phyloP scores from a whole-genome alignment of 371 early-diverging fungal species.

The Mucor piriformis region DNA sequence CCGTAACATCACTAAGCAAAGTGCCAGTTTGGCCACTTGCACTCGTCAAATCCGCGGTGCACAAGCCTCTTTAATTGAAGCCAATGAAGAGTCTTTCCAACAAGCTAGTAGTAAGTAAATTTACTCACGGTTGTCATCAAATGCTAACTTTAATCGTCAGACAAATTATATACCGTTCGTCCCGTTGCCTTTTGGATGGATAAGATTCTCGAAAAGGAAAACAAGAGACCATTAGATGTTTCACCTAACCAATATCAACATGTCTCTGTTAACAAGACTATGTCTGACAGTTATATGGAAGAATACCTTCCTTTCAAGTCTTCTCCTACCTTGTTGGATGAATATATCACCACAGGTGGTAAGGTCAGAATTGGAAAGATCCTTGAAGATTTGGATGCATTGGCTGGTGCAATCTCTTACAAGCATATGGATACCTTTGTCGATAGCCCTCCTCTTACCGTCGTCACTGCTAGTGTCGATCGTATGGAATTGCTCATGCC shows the following conservation, averaged over 20 bases:
- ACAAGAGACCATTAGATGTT: constrained; percentile 11
- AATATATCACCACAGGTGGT: constrained; percentile 79
- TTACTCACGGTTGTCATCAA: not conserved
- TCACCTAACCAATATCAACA: constrained; percentile 5
- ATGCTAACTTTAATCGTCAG: constrained; percentile 11
- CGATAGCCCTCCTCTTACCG: constrained; percentile 58
- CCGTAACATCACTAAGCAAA: not conserved
- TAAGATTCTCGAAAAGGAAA: constrained; percentile 25
- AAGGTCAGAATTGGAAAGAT: constrained; percentile 64
- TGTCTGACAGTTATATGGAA: constrained; percentile 76
- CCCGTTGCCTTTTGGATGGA: constrained; percentile 48
- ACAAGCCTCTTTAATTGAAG: constrained; percentile 18
- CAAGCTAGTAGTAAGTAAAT: constrained; percentile 6
- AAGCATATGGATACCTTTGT: constrained; percentile 67
- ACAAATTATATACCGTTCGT: constrained; percentile 42
- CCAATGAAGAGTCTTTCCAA: constrained; percentile 3
- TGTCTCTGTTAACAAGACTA: constrained; percentile 7
- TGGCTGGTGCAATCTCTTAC: constrained; percentile 82
- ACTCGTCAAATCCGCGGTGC: constrained; percentile 19
- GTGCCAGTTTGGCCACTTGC: constrained; percentile 15
- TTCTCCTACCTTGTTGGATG: constrained; percentile 75
- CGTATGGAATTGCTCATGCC: constrained; percentile 76
- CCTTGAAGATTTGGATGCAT: constrained; percentile 78
- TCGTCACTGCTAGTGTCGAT: constrained; percentile 91
- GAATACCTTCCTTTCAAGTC: constrained; percentile 77